These are phyloP conservation scores for Rhynchospora breviuscula DNA, from an alignment of 176 grass and related monocot species.

Conservation along the genomic window DNA sequence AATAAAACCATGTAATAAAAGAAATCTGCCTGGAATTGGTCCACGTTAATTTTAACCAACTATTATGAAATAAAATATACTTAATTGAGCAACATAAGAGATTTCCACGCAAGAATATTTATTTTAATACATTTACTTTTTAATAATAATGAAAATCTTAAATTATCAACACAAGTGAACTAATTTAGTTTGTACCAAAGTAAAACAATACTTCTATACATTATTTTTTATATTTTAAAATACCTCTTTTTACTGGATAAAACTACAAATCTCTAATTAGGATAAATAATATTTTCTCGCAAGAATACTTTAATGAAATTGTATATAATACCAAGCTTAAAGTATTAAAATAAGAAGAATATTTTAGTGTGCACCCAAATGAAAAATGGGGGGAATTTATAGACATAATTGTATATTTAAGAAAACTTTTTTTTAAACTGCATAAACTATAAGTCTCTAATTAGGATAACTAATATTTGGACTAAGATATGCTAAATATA, in stretches of 20 bases:
- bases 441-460: neutral
- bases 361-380: neutral
- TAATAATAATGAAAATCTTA: too few species aligned
- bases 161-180: too few species aligned
- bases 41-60: neutral
- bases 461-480: neutral
- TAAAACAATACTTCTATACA: too few species aligned
- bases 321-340: neutral
- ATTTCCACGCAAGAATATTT: neutral
- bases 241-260: too few species aligned
- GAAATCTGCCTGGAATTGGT: neutral
- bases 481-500: neutral
- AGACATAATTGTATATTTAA: neutral
- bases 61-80: neutral
- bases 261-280: too few species aligned
- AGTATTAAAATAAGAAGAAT: neutral
- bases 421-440: neutral
- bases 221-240: too few species aligned
- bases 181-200: too few species aligned
- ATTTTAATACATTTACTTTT: too few species aligned
- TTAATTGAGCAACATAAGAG: neutral
- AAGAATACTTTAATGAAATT: too few species aligned
- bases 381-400: neutral
- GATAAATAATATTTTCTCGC: neutral
- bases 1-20: slow-evolving; percentile 15